Base-by-base conservation (phyloP, 202 grass and related monocot species). In the Bolboschoenoplectus hybrid region DNA sequence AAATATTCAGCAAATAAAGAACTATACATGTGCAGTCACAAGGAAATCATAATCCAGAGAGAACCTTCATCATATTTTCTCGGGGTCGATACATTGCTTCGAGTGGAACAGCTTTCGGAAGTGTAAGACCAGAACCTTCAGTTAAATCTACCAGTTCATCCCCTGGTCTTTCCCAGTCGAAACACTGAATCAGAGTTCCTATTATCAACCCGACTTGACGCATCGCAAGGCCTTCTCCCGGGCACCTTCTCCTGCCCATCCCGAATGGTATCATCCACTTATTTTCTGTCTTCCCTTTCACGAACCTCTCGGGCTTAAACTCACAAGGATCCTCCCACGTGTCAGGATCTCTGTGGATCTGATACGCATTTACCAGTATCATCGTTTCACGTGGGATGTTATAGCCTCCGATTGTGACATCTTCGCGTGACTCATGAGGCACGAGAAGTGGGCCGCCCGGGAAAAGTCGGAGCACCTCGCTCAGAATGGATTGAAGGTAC, bases 401-500 rank as follows among this genome's bases (percentile, higher is more conserved):
- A 40, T 41, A 87, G 57, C 88, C 93, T 0, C 47, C 82, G 26
- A 95, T 81, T 10, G 16, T 79, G 62, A 81, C 87, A 58, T 92
- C 90, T 77, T 95, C 77, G 53, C 85, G 84, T 14, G 89, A 91
- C 60, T 86, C 89, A 62, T 93, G 93, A 41, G 93, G 87, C 5
- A 86, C 41, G 16, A 95, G 87, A 1, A 95, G 2, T 3, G 93
- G 86, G 1, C 2, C 91, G 0, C 77, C 74, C 0, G 93, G 93
- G 67, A 85, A 51, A 0, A 95, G 85, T 3, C 89, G 85, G 34
- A 95, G 89, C 0, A 91, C 89, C 86, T 93, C 93, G 16, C 74
- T 91, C 6, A 95, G 16, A 6, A 93, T 80, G 36, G 84, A 91
- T 1, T 91, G 87, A 41, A 93, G 2, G 64, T 89, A 95, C 0